Conservation (phyloP, 176 grass and related monocot genomes). For the Typha latifolia region DNA sequence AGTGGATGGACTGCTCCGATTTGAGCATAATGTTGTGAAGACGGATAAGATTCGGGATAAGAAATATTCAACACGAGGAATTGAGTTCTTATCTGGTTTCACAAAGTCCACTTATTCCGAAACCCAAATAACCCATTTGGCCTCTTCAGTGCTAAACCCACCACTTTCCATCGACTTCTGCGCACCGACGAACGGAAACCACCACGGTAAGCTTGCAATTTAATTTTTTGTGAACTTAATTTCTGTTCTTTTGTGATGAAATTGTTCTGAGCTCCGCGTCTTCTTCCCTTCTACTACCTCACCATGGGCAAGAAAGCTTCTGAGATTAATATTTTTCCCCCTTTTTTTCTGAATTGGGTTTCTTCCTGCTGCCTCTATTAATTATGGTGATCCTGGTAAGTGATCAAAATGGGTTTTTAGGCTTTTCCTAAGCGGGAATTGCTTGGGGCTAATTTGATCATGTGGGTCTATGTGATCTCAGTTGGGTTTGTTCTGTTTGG, state of each 20-base stretch:
- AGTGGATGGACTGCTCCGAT: too few relatives aligned
- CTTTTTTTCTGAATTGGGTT: neutral
- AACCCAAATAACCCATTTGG: too few relatives aligned
- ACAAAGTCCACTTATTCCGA: too few relatives aligned
- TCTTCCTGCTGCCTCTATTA: neutral
- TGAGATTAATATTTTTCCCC: neutral
- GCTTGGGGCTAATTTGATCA: neutral
- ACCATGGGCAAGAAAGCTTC: neutral
- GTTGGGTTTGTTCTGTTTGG: neutral
- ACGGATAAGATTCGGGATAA: too few relatives aligned
- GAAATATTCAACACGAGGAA: too few relatives aligned
- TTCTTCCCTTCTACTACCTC: neutral
- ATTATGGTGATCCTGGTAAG: neutral
- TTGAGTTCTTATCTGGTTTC: too few relatives aligned
- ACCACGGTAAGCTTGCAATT: too few relatives aligned
- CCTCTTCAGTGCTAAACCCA: too few relatives aligned
- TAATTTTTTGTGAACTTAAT: too few relatives aligned
- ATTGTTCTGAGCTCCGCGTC: neutral
- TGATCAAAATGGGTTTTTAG: constrained; percentile 1
- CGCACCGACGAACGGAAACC: too few relatives aligned
- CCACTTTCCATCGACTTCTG: too few relatives aligned
- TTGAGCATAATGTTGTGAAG: neutral
- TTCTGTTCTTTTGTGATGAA: too few relatives aligned
- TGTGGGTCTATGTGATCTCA: neutral
- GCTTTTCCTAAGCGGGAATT: neutral